A percentile compares a stretch with the other conserved stretches of the same genome.
These are phyloP conservation scores for Exophiala lecanii-corni DNA, from an alignment of 2,329 filamentous ascomycete genomes.

Conservation along the genomic window DNA sequence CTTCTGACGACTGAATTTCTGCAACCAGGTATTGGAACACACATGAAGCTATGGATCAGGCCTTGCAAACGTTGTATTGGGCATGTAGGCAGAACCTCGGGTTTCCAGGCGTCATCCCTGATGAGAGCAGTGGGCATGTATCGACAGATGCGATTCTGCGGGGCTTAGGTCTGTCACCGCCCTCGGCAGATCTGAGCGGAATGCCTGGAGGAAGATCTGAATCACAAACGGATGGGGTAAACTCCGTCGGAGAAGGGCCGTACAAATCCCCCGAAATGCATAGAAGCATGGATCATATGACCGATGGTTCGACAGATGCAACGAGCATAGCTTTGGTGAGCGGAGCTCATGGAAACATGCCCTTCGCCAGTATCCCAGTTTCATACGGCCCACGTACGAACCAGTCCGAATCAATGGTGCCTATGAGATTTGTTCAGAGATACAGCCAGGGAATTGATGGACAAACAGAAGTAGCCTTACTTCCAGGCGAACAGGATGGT, in stretches of 20 bases:
- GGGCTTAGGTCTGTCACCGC: constrained; percentile 16
- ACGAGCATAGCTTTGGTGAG: no score
- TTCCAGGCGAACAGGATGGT: no score
- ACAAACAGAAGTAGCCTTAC: no score
- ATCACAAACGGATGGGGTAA: constrained; percentile 11
- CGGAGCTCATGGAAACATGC: no score
- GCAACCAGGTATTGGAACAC: constrained; percentile 18
- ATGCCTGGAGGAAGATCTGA: background rate
- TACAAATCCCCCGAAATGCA: constrained; percentile 17
- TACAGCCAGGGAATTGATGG: no score
- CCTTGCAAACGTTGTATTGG: constrained; percentile 22
- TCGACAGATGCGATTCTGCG: constrained; percentile 21
- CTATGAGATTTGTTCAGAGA: no score
- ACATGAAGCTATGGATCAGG: constrained; percentile 20
- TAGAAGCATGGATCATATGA: no score
- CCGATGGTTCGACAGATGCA: no score
- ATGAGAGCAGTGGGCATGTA: constrained; percentile 17
- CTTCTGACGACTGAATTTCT: background rate
- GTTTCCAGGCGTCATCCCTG: constrained; percentile 18
- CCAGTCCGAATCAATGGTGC: no score
- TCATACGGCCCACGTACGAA: no score
- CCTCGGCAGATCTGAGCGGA: constrained; percentile 7
- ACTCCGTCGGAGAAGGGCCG: constrained; percentile 1
- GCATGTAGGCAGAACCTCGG: constrained; percentile 17
- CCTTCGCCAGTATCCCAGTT: no score